phyloP scores from a whole-genome alignment of 306 rosid species.

The Ochetophila trinervis region DNA sequence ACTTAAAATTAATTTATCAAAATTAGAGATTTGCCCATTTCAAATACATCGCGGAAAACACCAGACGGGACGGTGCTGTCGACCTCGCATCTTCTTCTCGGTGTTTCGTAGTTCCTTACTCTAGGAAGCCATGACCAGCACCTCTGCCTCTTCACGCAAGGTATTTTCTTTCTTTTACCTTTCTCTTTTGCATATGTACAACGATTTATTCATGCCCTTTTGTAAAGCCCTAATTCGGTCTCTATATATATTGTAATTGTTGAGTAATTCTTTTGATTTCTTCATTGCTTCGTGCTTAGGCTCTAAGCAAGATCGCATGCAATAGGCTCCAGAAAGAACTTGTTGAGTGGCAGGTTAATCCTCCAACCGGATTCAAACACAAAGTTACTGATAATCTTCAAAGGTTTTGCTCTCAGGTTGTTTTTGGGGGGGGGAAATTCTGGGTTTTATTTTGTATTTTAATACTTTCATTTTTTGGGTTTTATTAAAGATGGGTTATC shows the following conservation, averaged over 20 bases:
- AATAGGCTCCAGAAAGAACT: slow-evolving; percentile 93
- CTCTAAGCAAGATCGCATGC: slow-evolving; percentile 90
- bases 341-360: slow-evolving; percentile 92
- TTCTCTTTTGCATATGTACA: background rate
- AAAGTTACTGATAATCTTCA: slow-evolving; percentile 87
- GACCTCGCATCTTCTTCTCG: background rate
- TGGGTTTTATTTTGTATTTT: slow-evolving; percentile 3
- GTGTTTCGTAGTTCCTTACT: background rate
- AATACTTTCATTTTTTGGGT: background rate
- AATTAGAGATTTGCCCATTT: no score
- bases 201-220: no score
- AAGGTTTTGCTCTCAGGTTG: slow-evolving; percentile 37
- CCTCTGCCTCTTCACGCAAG: slow-evolving; percentile 86
- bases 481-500: slow-evolving; percentile 67
- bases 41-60: background rate
- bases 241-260: background rate
- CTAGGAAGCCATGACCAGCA: slow-evolving; percentile 67
- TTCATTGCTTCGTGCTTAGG: slow-evolving; percentile 29
- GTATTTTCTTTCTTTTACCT: slow-evolving; percentile 29
- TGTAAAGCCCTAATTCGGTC: slow-evolving; percentile 9
- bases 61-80: background rate
- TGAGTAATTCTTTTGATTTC: background rate
- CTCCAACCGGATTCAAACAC: slow-evolving; percentile 84
- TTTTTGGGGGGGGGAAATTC: background rate
- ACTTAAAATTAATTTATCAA: background rate